Evolutionary conservation across 371 early-diverging fungal species (phyloP).

Genomic region (Mucor circinelloides): DNA sequence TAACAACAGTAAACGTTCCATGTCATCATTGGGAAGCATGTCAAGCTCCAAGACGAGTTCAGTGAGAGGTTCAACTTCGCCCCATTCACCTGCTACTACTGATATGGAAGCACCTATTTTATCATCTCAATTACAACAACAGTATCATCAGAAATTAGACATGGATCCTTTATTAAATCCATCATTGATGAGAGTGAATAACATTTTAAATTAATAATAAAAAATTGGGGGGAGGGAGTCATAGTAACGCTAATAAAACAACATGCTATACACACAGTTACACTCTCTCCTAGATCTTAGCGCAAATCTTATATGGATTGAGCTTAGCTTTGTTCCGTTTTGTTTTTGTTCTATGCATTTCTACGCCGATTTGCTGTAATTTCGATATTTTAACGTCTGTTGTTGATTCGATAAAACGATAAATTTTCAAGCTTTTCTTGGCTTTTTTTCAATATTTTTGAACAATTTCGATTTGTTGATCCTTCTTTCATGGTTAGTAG

Average conservation of each 20-base stretch:
- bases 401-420: neutral
- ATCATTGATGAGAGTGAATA: constrained; percentile 43
- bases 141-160: constrained; percentile 23
- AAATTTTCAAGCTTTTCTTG: neutral
- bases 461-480: too few relatives aligned
- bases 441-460: neutral
- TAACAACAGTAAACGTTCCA: constrained; percentile 9
- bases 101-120: constrained; percentile 32
- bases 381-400: neutral
- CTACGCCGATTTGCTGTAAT: neutral
- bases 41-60: constrained; percentile 38
- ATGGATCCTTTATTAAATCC: constrained; percentile 33
- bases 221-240: neutral
- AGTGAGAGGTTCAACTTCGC: constrained; percentile 39
- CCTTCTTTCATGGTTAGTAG: neutral
- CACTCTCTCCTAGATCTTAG: neutral
- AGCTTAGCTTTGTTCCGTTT: neutral
- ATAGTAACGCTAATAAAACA: neutral
- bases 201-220: constrained; percentile 29
- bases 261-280: neutral
- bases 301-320: neutral
- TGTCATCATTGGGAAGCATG: constrained; percentile 29
- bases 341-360: neutral
- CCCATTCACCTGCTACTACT: constrained; percentile 27
- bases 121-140: constrained; percentile 27